phyloP scores from a whole-genome alignment of 441 rosid genomes.

The Erodium chrysanthum region DNA sequence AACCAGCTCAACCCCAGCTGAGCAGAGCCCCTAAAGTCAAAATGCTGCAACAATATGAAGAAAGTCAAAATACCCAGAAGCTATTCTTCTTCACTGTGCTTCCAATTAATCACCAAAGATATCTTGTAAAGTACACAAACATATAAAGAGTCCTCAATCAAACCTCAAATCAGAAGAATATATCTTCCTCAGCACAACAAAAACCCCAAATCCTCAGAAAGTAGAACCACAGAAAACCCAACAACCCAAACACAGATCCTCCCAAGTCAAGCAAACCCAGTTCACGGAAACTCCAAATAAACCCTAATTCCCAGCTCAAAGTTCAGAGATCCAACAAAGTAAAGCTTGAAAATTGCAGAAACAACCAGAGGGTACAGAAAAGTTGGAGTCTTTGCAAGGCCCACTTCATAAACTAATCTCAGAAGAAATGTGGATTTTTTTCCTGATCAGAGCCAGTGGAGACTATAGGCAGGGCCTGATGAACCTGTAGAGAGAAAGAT shows the following conservation, averaged over 20 bases:
- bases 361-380: not conserved
- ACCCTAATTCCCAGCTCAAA: slow-evolving; percentile 3
- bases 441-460: too few relatives aligned
- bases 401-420: not conserved
- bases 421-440: not conserved
- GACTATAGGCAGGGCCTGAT: not conserved
- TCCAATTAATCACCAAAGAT: not conserved
- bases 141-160: not conserved
- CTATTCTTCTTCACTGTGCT: not conserved
- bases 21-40: not conserved
- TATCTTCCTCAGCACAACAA: not conserved
- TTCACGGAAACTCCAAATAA: not conserved
- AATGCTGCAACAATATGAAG: not conserved
- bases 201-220: not conserved
- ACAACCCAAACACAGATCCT: not conserved
- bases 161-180: not conserved
- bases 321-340: not conserved
- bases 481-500: not conserved
- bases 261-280: not conserved
- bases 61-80: not conserved
- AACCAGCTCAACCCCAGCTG: not conserved
- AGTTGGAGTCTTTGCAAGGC: not conserved
- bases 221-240: not conserved
- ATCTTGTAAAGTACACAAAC: not conserved
- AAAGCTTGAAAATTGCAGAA: not conserved